Evolutionary conservation across 1,284 basidiomycete genomes (phyloP), one percentile per base, ranked within the genome.

Genomic region (Naganishia sp.): DNA sequence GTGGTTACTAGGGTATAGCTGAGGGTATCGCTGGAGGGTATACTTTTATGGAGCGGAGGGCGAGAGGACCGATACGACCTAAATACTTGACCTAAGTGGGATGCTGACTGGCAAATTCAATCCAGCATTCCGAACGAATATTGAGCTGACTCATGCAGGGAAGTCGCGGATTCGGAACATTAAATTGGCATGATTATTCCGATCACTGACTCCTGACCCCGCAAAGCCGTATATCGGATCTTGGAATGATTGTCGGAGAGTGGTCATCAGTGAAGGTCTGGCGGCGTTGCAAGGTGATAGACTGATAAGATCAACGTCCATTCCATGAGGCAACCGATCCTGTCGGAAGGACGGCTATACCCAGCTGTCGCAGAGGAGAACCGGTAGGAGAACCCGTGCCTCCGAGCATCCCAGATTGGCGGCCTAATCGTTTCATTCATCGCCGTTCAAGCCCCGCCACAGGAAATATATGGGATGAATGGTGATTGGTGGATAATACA

Each of bases 61-160:
- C 7, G 25, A 46, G 10, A 17, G 6, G 55, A 10, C 7, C 15
- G n/a, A 56, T 17, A 6, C 35, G 45, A 35, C 4, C 2, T 58
- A 58, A 35, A 58, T 58, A 57, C 7, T 57, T 25, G 17, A 5
- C 31, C 28, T 6, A 28, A 35, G 3, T 9, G 31, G n/a, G 5
- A 42, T n/a, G 42, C 25, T 17, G n/a, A 56, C 25, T 28, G 23
- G 21, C n/a, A 18, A 51, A 50, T 61, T 46, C n/a, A 35, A 56
- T 41, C 35, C 25, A 7, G 47, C 17, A 17, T 32, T 53, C 28
- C 31, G 17, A n/a, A 18, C 23, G 4, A 13, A 15, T 17, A 7
- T 25, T 17, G 41, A 17, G 32, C 47, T 43, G 47, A 61, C 47
- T 51, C 35, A 25, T 60, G 43, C 25, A 28, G 5, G 28, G 28